phyloP scores from a whole-genome alignment of 192 early-diverging fungal species.

The Rhizophagus prolifer region DNA sequence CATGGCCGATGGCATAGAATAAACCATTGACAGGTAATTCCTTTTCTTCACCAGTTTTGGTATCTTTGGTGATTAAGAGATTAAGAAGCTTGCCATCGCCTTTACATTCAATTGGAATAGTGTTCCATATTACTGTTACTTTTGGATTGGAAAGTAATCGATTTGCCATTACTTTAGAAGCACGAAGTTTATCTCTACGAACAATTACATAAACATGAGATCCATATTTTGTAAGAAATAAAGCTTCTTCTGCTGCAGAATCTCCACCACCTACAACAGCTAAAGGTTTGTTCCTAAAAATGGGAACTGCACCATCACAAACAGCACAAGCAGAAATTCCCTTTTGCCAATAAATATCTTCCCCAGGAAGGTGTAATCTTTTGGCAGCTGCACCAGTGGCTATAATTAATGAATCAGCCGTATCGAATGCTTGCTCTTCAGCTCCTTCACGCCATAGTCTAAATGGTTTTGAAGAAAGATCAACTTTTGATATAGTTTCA shows the following conservation, averaged over 20 bases:
- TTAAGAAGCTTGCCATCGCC: constrained; percentile 83
- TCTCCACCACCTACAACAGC: constrained; percentile 97
- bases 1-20: constrained; percentile 98
- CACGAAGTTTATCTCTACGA: constrained; percentile 92
- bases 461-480: constrained; percentile 78
- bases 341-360: constrained; percentile 95
- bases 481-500: constrained; percentile 89
- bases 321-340: constrained; percentile 99
- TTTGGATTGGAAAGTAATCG: constrained; percentile 85
- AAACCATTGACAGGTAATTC: constrained; percentile 83
- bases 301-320: constrained; percentile 97
- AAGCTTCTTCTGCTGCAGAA: constrained; percentile 94
- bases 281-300: constrained; percentile 94
- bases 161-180: constrained; percentile 96
- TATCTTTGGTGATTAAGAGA: constrained; percentile 73
- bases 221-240: constrained; percentile 95
- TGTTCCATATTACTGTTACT: constrained; percentile 92
- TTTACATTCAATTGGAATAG: constrained; percentile 77
- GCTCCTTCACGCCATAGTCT: constrained; percentile 83
- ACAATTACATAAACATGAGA: constrained; percentile 93
- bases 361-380: constrained; percentile 84
- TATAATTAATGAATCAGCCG: constrained; percentile 83
- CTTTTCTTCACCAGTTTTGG: constrained; percentile 63
- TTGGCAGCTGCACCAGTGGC: constrained; percentile 99
- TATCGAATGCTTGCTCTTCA: constrained; percentile 69